Percentiles rank a stretch among this genome's conserved stretches.
phyloP scores from a whole-genome alignment of 164 flowering plant genomes.

The Annona cherimola region DNA sequence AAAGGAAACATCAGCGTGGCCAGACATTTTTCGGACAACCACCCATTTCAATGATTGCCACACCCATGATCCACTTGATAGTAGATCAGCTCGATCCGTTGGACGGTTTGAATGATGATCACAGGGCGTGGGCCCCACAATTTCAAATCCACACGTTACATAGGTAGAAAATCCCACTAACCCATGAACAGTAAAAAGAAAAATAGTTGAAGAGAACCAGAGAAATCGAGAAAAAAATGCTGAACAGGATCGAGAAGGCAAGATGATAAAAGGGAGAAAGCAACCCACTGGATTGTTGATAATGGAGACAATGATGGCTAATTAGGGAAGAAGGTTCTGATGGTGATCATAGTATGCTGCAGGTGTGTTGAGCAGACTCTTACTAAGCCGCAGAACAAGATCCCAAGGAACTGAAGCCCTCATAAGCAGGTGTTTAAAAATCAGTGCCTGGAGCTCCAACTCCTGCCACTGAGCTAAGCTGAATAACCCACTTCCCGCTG shows the following conservation, averaged over 20 bases:
- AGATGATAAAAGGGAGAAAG: not conserved
- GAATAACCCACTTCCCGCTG: constrained; percentile 7
- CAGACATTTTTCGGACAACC: not conserved
- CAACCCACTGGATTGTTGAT: constrained; percentile 53
- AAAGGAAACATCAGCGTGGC: not conserved
- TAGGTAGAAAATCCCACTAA: not conserved
- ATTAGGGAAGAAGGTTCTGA: constrained; percentile 11
- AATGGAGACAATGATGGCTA: constrained; percentile 5
- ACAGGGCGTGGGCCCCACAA: not conserved
- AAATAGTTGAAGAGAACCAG: no score
- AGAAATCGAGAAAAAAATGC: no score
- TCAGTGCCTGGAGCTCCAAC: constrained; percentile 85
- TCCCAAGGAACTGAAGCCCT: constrained; percentile 78
- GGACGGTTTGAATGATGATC: not conserved
- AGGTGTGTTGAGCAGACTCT: constrained; percentile 30
- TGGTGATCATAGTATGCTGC: constrained; percentile 10
- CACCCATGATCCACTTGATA: not conserved
- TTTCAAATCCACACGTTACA: not conserved
- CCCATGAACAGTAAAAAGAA: no score
- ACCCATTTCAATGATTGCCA: not conserved
- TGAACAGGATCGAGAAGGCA: not conserved
- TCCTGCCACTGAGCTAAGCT: constrained; percentile 75
- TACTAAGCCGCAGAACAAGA: constrained; percentile 68
- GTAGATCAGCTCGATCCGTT: not conserved
- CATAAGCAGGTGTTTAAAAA: constrained; percentile 75